These are phyloP conservation scores for Nakazawaea ernobii DNA, from an alignment of 805 yeast species.

Conservation along the genomic window DNA sequence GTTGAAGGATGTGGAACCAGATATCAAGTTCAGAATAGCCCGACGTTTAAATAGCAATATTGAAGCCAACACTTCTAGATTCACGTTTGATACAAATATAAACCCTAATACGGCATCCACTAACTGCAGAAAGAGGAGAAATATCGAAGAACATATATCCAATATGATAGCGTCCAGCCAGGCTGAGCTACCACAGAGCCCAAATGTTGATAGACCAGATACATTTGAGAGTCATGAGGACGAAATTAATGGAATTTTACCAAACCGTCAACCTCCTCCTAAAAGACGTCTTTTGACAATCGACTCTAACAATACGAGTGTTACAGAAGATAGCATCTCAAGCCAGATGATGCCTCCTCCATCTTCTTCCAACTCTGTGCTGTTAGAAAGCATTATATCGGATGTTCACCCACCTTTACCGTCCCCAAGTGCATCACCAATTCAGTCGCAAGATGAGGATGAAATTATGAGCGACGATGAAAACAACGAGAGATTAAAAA, in stretches of 20 bases:
- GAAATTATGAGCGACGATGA: constrained; percentile 1
- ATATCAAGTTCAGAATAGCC: constrained; percentile 1
- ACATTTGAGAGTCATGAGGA: neutral
- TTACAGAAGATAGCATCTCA: neutral
- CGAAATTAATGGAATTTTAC: neutral
- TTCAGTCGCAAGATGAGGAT: constrained; percentile 27
- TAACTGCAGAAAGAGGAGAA: constrained; percentile 5
- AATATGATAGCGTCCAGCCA: neutral
- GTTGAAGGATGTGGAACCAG: constrained; percentile 3
- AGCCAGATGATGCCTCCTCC: constrained; percentile 20
- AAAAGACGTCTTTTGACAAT: constrained; percentile 3
- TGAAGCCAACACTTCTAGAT: neutral
- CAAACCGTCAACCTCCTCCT: constrained; percentile 1
- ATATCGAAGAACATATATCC: constrained; percentile 2
- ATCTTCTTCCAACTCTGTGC: constrained; percentile 13
- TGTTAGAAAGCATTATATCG: constrained; percentile 17
- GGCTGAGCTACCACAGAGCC: neutral
- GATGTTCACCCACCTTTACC: constrained; percentile 52
- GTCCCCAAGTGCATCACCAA: constrained; percentile 62
- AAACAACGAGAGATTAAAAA: constrained; percentile 18
- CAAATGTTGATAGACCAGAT: neutral
- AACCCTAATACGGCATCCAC: neutral
- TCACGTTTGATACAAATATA: neutral
- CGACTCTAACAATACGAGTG: neutral
- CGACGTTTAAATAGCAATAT: neutral